A percentile compares a stretch with the other conserved stretches of the same genome.
phyloP scores from a whole-genome alignment of 495 filamentous ascomycete genomes.

The Xylona heveae region DNA sequence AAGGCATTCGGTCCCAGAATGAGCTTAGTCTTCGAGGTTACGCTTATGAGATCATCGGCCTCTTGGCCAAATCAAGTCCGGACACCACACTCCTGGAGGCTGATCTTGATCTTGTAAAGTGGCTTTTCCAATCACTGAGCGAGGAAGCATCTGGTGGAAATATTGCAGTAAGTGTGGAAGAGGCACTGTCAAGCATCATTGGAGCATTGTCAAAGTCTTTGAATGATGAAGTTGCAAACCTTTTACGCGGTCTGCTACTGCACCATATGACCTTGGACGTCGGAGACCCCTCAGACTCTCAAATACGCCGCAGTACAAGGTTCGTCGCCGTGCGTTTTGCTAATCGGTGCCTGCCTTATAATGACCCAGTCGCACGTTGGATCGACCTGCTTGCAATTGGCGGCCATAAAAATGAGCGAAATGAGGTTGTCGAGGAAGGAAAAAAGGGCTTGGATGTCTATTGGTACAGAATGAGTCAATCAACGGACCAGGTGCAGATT shows the following conservation, averaged over 20 bases:
- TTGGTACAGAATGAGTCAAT: slow-evolving; percentile 49
- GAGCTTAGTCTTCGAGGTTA: slow-evolving; percentile 45
- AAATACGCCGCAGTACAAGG: slow-evolving; percentile 39
- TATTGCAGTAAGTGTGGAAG: slow-evolving; percentile 71
- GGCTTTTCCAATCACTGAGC: slow-evolving; percentile 64
- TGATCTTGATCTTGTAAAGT: slow-evolving; percentile 40
- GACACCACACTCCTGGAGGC: slow-evolving; percentile 29
- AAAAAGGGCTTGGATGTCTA: slow-evolving; percentile 71
- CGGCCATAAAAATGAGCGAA: slow-evolving; percentile 36
- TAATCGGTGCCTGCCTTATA: slow-evolving; percentile 69
- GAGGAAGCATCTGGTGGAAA: slow-evolving; percentile 55
- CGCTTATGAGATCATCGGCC: slow-evolving; percentile 70
- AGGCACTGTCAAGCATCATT: slow-evolving; percentile 60
- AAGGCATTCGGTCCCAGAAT: slow-evolving; percentile 28
- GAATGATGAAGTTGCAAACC: slow-evolving; percentile 13
- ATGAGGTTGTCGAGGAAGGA: slow-evolving; percentile 76
- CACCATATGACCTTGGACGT: slow-evolving; percentile 39
- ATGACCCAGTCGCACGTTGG: slow-evolving; percentile 64
- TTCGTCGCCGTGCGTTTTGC: slow-evolving; percentile 77
- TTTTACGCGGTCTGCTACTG: slow-evolving; percentile 31
- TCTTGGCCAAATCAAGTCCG: slow-evolving; percentile 34
- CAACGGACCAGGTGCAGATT: too few species aligned
- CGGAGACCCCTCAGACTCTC: slow-evolving; percentile 21
- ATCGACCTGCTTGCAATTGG: slow-evolving; percentile 66
- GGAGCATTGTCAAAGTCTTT: slow-evolving; percentile 29